Base-by-base conservation (phyloP, 129 eudicot genomes). In the Pittosporum tobira region DNA sequence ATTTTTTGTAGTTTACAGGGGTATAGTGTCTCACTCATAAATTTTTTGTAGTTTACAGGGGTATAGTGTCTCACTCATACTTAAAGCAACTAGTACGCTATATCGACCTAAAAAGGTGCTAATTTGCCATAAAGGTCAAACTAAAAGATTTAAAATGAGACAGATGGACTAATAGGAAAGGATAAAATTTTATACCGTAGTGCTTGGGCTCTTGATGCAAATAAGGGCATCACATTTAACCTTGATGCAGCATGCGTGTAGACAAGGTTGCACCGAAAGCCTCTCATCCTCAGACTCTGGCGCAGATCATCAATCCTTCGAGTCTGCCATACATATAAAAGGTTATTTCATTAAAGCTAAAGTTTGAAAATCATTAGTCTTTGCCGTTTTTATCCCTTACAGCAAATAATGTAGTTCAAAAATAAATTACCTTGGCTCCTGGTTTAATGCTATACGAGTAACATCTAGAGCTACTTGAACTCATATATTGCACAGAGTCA, bases 151-250 rank as follows among this genome's bases (percentile, higher is more conserved):
- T n/a, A n/a, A n/a, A n/a, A n/a, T n/a, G n/a, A n/a, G n/a, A n/a
- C n/a, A n/a, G n/a, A n/a, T n/a, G n/a, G n/a, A n/a, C n/a, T 8
- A 54, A 18, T 55, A 30, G 23, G 34, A 18, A 64, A 38, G 46
- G 53, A 51, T 59, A 34, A 26, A 62, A 61, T 54, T 31, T 37
- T 55, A 7, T 23, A 86, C 95, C 91, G 77, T 51, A 87, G 61
- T 61, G 91, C 84, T 70, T 82, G 95, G 51, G 80, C 81, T 66
- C 95, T 79, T 48, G 95, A 86, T 71, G 91, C 91, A 54, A 76
- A 74, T 71, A 86, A 66, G 8, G 95, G 91, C 65, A 82, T 73
- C 68, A 86, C 91, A 64, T 79, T 86, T 51, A 86, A 71, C 60
- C 73, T 79, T 31, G 75, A 58, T 47, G 67, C 80, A 59, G 72